A percentile compares a stretch with the other conserved stretches of the same genome.
These are phyloP conservation scores for Pholiota molesta DNA, from an alignment of 768 basidiomycete genomes.

Conservation along the genomic window DNA sequence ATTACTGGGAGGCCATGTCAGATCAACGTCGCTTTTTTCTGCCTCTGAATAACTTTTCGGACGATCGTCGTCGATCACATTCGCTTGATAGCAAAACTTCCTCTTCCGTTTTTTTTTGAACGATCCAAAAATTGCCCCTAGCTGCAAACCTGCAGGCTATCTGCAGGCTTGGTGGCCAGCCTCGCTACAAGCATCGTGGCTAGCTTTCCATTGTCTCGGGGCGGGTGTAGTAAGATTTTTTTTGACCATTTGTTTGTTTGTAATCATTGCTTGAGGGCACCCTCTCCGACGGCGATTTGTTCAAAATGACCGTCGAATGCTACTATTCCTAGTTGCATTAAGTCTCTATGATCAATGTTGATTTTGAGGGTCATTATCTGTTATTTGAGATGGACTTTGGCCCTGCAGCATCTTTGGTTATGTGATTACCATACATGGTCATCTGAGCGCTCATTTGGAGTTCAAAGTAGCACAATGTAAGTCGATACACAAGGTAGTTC, in stretches of 20 bases:
- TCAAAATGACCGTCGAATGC: neutral
- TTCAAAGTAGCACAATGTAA: neutral
- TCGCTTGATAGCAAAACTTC: neutral
- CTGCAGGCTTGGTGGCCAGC: neutral
- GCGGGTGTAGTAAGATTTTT: neutral
- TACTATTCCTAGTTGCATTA: neutral
- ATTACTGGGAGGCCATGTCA: neutral
- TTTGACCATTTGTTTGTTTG: neutral
- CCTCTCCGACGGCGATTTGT: neutral
- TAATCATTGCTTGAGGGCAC: neutral
- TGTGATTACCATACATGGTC: neutral
- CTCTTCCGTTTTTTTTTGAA: neutral
- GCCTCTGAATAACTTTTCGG: neutral
- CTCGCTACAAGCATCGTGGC: neutral
- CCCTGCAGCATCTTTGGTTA: neutral
- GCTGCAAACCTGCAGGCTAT: neutral
- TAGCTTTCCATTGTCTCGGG: neutral
- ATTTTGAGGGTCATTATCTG: neutral
- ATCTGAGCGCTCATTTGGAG: neutral
- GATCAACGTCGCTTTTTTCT: neutral
- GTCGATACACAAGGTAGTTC: neutral
- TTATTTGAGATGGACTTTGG: neutral
- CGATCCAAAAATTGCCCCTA: neutral
- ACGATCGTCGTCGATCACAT: conserved; percentile 1
- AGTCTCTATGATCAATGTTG: neutral